These are phyloP conservation scores for Pilatotrama ljubarskyi DNA, from an alignment of 768 basidiomycete genomes.

Conservation along the genomic window DNA sequence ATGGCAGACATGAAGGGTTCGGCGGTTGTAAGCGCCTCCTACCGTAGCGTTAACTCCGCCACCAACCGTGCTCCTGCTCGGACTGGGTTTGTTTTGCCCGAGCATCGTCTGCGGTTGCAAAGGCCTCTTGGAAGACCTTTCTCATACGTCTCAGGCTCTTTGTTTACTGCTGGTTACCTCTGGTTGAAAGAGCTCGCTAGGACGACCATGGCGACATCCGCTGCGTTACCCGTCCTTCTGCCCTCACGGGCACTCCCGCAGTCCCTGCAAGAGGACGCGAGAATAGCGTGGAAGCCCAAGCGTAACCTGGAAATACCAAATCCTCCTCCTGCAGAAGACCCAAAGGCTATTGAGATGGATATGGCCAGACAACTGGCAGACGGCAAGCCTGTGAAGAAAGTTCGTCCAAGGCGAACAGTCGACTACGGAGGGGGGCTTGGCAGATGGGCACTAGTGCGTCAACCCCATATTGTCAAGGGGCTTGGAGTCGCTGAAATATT, in stretches of 20 bases:
- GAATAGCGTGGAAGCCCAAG: slow-evolving; percentile 73
- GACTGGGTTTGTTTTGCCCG: too few relatives aligned
- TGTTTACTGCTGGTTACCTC: too few relatives aligned
- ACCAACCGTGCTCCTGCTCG: too few relatives aligned
- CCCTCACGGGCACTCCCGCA: slow-evolving; percentile 4
- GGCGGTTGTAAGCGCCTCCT: too few relatives aligned
- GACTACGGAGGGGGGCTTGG: slow-evolving; percentile 91
- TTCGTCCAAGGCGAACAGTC: slow-evolving; percentile 88
- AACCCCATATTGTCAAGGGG: background rate
- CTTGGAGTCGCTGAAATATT: background rate
- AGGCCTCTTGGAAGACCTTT: too few relatives aligned
- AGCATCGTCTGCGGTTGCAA: too few relatives aligned
- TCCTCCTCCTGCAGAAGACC: slow-evolving; percentile 82
- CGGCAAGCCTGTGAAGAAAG: slow-evolving; percentile 86
- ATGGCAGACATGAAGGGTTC: too few relatives aligned
- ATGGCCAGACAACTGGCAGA: slow-evolving; percentile 71
- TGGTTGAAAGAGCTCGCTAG: too few relatives aligned
- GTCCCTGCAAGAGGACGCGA: background rate
- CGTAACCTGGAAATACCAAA: slow-evolving; percentile 65
- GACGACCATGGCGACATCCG: background rate
- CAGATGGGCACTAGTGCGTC: slow-evolving; percentile 78
- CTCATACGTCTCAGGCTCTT: too few relatives aligned
- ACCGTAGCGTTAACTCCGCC: too few relatives aligned
- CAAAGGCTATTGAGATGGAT: slow-evolving; percentile 74
- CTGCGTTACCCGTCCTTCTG: slow-evolving; percentile 12